These are phyloP conservation scores for Schoenoplectus triqueter DNA, from an alignment of 202 grass and related monocot species.

Conservation along the genomic window DNA sequence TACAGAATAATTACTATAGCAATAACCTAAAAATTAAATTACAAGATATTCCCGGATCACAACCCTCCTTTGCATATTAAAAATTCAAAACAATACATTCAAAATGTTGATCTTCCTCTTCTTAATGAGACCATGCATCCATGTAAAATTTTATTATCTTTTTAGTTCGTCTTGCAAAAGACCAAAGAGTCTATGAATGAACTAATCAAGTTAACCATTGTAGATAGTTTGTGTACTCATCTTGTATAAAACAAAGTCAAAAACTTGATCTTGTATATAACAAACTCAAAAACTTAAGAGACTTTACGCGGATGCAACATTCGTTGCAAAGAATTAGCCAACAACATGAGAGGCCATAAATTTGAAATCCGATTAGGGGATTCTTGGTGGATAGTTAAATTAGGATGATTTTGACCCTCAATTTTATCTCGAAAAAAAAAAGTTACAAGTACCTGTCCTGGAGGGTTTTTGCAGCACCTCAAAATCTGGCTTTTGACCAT, in stretches of 20 bases:
- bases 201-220: neutral
- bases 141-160: neutral
- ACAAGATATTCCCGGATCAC: neutral
- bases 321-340: neutral
- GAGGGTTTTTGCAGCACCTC: conserved; percentile 56
- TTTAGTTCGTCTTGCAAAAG: neutral
- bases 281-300: neutral
- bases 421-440: neutral
- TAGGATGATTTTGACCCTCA: neutral
- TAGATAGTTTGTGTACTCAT: neutral
- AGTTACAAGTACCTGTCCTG: conserved; percentile 49
- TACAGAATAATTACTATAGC: neutral
- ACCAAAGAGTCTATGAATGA: neutral
- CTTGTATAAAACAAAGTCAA: no score
- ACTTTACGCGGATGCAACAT: neutral
- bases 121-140: neutral
- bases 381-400: neutral
- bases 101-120: neutral
- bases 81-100: neutral
- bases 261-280: neutral
- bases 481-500: conserved; percentile 72
- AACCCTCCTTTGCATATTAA: neutral
- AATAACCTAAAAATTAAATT: conserved; percentile 5
- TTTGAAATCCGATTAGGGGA: neutral
- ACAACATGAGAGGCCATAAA: neutral